These are phyloP conservation scores for Gilbertella persicaria DNA, from an alignment of 371 early-diverging fungal species.

Conservation along the genomic window DNA sequence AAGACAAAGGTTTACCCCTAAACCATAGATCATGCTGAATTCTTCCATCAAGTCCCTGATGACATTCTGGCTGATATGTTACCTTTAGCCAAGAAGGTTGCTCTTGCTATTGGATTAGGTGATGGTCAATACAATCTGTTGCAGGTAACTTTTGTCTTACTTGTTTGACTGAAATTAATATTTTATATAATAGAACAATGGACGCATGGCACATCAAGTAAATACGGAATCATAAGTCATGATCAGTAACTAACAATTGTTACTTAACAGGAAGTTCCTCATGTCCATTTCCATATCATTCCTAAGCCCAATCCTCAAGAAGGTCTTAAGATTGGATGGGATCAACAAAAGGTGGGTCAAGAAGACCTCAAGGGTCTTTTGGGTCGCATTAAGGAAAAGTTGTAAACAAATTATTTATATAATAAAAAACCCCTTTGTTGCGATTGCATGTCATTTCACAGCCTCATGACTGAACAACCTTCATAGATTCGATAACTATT, in stretches of 20 bases:
- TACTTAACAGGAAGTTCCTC: conserved; percentile 65
- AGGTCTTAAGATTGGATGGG: conserved; percentile 78
- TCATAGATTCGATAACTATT: too few species aligned
- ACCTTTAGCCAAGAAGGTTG: conserved; percentile 91
- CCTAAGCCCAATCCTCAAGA: conserved; percentile 74
- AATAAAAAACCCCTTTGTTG: neutral
- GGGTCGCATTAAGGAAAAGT: conserved; percentile 37
- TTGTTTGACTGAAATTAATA: neutral
- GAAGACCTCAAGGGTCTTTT: conserved; percentile 38
- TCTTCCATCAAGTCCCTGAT: conserved; percentile 88
- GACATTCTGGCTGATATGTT: conserved; percentile 81
- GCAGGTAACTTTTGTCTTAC: conserved; percentile 56
- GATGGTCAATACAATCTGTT: conserved; percentile 81
- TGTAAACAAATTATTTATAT: conserved; percentile 16
- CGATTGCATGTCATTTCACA: too few species aligned
- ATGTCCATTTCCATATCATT: conserved; percentile 93
- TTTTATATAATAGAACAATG: conserved; percentile 71
- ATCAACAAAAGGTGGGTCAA: conserved; percentile 29
- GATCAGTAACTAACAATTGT: neutral
- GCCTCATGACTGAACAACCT: too few species aligned
- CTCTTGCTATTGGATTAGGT: conserved; percentile 64
- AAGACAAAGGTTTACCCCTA: neutral
- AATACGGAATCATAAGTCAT: conserved; percentile 15
- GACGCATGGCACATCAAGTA: conserved; percentile 53
- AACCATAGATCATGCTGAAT: conserved; percentile 82